These are phyloP conservation scores for Zalaria obscura DNA, from an alignment of 2,329 filamentous ascomycete species.

Conservation along the genomic window DNA sequence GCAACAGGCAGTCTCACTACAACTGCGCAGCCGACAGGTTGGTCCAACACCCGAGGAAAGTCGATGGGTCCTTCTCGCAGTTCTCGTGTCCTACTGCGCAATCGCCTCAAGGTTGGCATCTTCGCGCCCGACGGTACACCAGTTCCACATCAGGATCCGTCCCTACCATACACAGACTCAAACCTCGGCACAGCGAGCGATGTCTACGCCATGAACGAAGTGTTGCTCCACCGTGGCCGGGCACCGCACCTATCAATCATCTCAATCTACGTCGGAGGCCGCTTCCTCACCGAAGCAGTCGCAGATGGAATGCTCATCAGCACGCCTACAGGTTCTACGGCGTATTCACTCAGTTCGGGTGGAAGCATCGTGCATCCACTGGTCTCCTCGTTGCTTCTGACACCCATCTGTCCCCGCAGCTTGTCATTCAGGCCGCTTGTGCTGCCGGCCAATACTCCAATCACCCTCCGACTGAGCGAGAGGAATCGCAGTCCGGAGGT, in stretches of 20 bases:
- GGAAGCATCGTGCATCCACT: constrained; percentile 90
- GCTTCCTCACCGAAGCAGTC: constrained; percentile 84
- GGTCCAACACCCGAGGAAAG: constrained; percentile 65
- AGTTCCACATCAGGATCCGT: constrained; percentile 20
- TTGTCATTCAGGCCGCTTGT: constrained; percentile 86
- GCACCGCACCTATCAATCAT: constrained; percentile 85
- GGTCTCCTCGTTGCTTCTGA: constrained; percentile 76
- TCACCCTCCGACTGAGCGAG: constrained; percentile 67
- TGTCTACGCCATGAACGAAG: constrained; percentile 77
- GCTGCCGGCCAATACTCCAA: constrained; percentile 70
- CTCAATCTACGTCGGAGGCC: constrained; percentile 77
- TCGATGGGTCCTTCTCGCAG: constrained; percentile 61
- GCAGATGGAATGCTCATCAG: constrained; percentile 91
- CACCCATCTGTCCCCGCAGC: constrained; percentile 84
- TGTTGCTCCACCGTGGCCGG: constrained; percentile 81
- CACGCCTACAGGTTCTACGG: constrained; percentile 88
- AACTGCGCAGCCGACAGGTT: constrained; percentile 32
- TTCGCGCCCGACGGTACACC: constrained; percentile 54
- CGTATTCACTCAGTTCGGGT: constrained; percentile 85
- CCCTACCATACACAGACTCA: neutral
- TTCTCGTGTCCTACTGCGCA: constrained; percentile 72
- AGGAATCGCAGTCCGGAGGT: constrained; percentile 34
- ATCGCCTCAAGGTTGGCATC: constrained; percentile 74
- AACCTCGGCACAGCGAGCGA: constrained; percentile 29
- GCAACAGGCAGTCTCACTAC: neutral